A percentile compares a stretch with the other conserved stretches of the same genome.
These are phyloP conservation scores for Syncephalastrum sp. DNA, from an alignment of 371 early-diverging fungal genomes.

Conservation along the genomic window DNA sequence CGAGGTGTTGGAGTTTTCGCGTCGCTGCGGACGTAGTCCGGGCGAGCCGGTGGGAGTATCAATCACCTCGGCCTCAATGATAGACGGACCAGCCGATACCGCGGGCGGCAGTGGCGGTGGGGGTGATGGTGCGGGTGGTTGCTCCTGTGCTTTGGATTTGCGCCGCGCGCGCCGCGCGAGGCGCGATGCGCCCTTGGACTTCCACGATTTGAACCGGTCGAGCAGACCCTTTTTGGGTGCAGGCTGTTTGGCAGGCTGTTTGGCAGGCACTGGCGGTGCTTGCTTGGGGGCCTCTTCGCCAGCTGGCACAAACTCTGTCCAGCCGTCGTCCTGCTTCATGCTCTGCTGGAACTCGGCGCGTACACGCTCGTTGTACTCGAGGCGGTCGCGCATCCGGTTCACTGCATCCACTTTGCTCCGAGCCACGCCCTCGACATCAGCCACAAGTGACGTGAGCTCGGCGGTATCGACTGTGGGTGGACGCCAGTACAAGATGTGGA, in stretches of 20 bases:
- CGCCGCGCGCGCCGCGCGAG: conserved; percentile 7
- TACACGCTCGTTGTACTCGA: conserved; percentile 40
- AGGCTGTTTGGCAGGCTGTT: conserved; percentile 2
- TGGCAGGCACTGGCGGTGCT: conserved; percentile 1
- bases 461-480: conserved; percentile 45
- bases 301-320: conserved; percentile 42
- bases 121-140: neutral
- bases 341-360: conserved; percentile 39
- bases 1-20: neutral
- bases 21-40: conserved; percentile 18
- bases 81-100: conserved; percentile 11
- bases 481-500: conserved; percentile 59
- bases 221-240: conserved; percentile 23
- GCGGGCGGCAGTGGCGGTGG: neutral
- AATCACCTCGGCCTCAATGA: conserved; percentile 40
- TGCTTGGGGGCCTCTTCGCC: conserved; percentile 3
- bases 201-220: conserved; percentile 28
- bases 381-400: conserved; percentile 48
- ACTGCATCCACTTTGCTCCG: conserved; percentile 44
- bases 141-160: conserved; percentile 1
- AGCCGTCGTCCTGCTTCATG: conserved; percentile 30
- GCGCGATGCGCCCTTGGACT: conserved; percentile 10
- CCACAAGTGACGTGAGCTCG: conserved; percentile 17
- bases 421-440: conserved; percentile 34
- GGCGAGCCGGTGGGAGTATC: conserved; percentile 42